Base-by-base conservation (phyloP, 2,329 filamentous ascomycete genomes). In the Alternaria sp. region DNA sequence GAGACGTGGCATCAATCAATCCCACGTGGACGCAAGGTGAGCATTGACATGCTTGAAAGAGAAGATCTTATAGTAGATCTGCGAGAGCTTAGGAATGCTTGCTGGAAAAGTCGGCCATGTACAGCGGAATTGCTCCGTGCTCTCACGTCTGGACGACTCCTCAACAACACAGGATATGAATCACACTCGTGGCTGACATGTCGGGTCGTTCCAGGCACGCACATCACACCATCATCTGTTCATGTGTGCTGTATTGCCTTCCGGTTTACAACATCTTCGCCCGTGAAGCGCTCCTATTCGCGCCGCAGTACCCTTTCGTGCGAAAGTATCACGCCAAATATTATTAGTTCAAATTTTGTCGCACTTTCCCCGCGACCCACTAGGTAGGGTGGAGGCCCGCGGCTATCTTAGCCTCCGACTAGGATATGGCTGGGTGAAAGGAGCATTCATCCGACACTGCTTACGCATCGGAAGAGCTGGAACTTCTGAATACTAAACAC, bases 381-480 rank as follows among this genome's bases (percentile, higher is more conserved):
- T 57, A 65, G 41, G 36, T 54, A 45, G 38, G 55, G 55, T 59
- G 58, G 59, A 65, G 51, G 52, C 44, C 54, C 54, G 59, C 59
- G 57, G 56, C 38, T 49, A 53, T 32, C 55, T 56, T 55, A 61
- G 65, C 54, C 46, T 62, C 53, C 44, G 60, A 58, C 25, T 51
- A 52, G 25, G 34, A 38, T 58, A 18, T 11, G 36, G 25, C 59
- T 69, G 69, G 72, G 60, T 64, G 44, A 75, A 74, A 62, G 71
- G 68, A 73, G 68, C 70, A 60, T 63, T 70, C 66, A 67, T 71
- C 72, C 70, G 71, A 67, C 25, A 54, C 60, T 54, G 27, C 58
- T 60, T 57, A 60, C 58, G 63, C 62, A 55, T 64, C 67, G 68
- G 63, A 67, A 60, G 59, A 64, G 61, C 57, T 63, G 60, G 56